Conservation (phyloP, 2,329 filamentous ascomycete species). For the Penicillium glabrum region DNA sequence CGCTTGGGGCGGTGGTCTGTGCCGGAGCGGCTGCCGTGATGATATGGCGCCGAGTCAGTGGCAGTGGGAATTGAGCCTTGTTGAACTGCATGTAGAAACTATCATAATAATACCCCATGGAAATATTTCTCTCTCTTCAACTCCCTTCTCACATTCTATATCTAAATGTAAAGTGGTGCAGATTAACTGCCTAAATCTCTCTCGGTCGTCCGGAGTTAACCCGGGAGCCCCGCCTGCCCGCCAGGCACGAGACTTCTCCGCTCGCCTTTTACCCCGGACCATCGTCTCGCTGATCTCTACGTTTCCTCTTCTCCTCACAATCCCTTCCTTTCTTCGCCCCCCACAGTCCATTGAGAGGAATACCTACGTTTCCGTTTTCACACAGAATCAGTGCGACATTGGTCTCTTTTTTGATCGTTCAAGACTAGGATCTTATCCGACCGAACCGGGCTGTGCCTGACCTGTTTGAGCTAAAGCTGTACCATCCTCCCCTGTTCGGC, state of each 20-base stretch:
- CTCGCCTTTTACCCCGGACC: constrained; percentile 4
- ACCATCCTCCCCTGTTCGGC: not conserved
- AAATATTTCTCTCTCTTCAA: not conserved
- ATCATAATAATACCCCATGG: constrained; percentile 17
- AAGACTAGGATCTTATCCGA: not conserved
- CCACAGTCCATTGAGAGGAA: not conserved
- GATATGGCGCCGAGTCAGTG: constrained; percentile 57
- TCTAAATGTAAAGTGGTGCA: not conserved
- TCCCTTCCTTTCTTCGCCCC: not conserved
- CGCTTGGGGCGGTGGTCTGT: constrained; percentile 68
- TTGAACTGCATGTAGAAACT: constrained; percentile 4
- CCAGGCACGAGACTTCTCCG: constrained; percentile 6
- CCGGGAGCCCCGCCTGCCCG: not conserved
- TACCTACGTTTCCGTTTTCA: not conserved
- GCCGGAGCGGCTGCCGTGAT: constrained; percentile 59
- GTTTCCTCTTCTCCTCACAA: not conserved
- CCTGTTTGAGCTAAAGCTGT: not conserved
- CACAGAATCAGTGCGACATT: not conserved
- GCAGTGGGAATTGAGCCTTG: constrained; percentile 28
- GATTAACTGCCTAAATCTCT: not conserved
- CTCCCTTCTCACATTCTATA: not conserved
- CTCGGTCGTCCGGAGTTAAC: not conserved
- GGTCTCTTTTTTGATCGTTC: not conserved
- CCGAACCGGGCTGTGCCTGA: not conserved
- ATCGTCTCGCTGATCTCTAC: constrained; percentile 1